Base-by-base conservation (phyloP, 148 eudicot species). In the Rhododendron molle region DNA sequence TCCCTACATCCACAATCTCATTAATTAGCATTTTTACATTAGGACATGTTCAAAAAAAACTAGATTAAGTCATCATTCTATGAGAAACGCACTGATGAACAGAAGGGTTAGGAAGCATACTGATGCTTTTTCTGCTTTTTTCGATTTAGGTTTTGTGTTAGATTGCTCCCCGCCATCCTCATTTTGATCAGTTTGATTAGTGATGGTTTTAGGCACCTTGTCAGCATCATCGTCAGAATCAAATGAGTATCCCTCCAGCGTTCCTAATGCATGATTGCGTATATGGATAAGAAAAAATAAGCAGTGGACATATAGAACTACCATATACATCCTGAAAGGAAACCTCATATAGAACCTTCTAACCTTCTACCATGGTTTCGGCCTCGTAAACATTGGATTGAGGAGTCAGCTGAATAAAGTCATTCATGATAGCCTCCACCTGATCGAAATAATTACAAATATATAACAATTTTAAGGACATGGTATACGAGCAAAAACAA, bases 281-380 rank as follows among this genome's bases (percentile, higher is more conserved):
- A 54, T n/a, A 85, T 76, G 73, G 58, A 85, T 87, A 23, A 76
- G 72, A 46, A 56, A 78, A n/a, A 82, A 30, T 54, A 54, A 4
- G 21, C 16, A 65, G 36, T 60, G 16, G 21, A 82, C 50, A 65
- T n/a, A 10, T 7, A 0, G n/a, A 10, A 26, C 34, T 67, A 15
- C 26, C 15, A 50, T 30, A 76, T 14, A 76, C 26, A 84, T 58
- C 56, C 30, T 43, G 54, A 65, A 80, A 83, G 71, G 38, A 56
- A 86, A 60, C 46, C 47, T 13, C 7, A 52, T 73, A 86, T 49
- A 47, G 47, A 76, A 82, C 30, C 71, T 71, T 60, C 92, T 78
- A 76, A 96, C 99, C 99, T 97, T 95, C 99, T 87, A 97, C 98
- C 94, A 95, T 94, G 65, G 99, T 97, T 90, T 97, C 99, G 56